Base-by-base conservation (phyloP, 1,139 yeast species). In the Kodamaea sp. region DNA sequence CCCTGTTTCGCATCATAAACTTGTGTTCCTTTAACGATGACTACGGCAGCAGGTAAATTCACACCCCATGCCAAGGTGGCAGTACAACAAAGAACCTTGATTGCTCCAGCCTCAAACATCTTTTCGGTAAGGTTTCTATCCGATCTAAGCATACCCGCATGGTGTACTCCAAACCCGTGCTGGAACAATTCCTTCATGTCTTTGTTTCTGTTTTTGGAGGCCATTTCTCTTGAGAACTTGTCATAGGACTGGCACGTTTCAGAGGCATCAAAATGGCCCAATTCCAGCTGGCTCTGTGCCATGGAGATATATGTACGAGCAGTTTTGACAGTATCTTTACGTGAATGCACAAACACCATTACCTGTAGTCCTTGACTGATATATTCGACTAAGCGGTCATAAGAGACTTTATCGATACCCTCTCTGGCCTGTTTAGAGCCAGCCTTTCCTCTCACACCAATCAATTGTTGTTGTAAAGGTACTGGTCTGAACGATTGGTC, bases 61-160 rank as follows among this genome's bases (percentile, higher is more conserved):
- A 94, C 97, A 75, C 99, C 99, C 99, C 99, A 94, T 0, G 99
- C 99, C 39, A 94, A 75, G 0, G 99, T 94, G 0, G 98, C 96
- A 1, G 99, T 94, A 71, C 97, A 89, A 49, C 96, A 86, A 12
- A 94, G 67, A 0, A 94, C 97, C 45, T 84, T 87, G 41, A 92
- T 82, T 1, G 92, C 85, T 23, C 98, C 98, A 22, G 72, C 70
- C 34, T 81, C 73, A 56, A 94, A 94, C 82, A 92, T 77, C 53
- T 80, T 83, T 53, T 94, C 98, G 0, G 95, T 83, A 42, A 89
- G 59, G 50, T 90, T 92, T 53, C 99, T 76, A 53, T 94, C 99
- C 0, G 92, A 69, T 44, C 98, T 72, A 26, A 88, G 66, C 95
- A 94, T 84, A 46, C 99, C 99, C 2, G 99, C 99, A 66, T 94